These are phyloP conservation scores for Bipolaris bicolor DNA, from an alignment of 2,329 filamentous ascomycete genomes.

Conservation along the genomic window DNA sequence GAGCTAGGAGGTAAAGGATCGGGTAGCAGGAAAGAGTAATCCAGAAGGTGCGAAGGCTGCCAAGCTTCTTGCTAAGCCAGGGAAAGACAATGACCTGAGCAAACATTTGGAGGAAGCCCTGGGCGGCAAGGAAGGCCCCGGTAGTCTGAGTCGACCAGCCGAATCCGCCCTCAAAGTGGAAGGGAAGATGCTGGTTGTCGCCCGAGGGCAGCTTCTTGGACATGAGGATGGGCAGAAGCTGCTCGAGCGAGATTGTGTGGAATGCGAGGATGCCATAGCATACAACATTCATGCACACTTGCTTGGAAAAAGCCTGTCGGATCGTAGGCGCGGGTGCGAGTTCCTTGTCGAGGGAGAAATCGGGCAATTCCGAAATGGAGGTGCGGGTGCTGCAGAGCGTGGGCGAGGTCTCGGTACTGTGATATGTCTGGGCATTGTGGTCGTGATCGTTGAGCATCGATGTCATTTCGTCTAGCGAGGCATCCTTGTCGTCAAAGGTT, in stretches of 20 bases:
- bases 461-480: slow-evolving; percentile 63
- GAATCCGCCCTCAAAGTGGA: slow-evolving; percentile 89
- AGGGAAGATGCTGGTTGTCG: slow-evolving; percentile 68
- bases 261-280: slow-evolving; percentile 93
- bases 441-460: slow-evolving; percentile 61
- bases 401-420: slow-evolving; percentile 63
- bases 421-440: slow-evolving; percentile 64
- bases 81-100: slow-evolving; percentile 87
- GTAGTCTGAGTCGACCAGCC: slow-evolving; percentile 82
- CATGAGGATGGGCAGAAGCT: slow-evolving; percentile 89
- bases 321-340: slow-evolving; percentile 28
- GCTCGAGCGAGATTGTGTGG: slow-evolving; percentile 96
- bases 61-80: slow-evolving; percentile 73
- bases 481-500: slow-evolving; percentile 49
- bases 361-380: slow-evolving; percentile 42
- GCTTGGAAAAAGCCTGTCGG: slow-evolving; percentile 75
- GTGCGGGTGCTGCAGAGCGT: slow-evolving; percentile 50
- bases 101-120: slow-evolving; percentile 88
- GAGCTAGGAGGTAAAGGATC: slow-evolving; percentile 82
- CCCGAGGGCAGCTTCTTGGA: slow-evolving; percentile 66
- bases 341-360: slow-evolving; percentile 43
- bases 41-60: slow-evolving; percentile 81
- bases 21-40: slow-evolving; percentile 84
- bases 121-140: slow-evolving; percentile 84
- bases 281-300: slow-evolving; percentile 84